Evolutionary conservation across 495 filamentous ascomycete genomes (phyloP).

Genomic region (Aspergillus affinis): DNA sequence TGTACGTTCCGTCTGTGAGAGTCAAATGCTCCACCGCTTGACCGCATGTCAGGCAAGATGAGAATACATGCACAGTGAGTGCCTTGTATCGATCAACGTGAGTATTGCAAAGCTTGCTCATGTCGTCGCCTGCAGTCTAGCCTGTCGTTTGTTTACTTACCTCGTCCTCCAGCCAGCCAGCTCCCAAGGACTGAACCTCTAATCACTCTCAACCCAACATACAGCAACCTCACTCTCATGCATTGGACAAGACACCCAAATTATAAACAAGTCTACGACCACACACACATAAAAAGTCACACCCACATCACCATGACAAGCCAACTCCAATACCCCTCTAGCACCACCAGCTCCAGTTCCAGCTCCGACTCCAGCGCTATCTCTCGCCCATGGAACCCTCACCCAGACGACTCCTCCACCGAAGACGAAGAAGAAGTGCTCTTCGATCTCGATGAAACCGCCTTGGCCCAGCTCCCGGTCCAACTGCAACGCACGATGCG

Average conservation of each 20-base stretch:
- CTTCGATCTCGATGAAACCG: slow-evolving; percentile 24
- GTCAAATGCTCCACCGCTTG: too few relatives aligned
- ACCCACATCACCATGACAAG: not conserved
- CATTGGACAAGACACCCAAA: not conserved
- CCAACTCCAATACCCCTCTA: not conserved
- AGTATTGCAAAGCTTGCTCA: not conserved
- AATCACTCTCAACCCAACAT: not conserved
- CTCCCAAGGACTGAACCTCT: too few relatives aligned
- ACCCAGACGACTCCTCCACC: slow-evolving; percentile 8
- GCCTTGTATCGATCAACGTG: not conserved
- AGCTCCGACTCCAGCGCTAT: not conserved
- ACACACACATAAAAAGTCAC: not conserved
- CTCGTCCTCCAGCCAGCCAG: too few relatives aligned
- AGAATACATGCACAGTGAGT: not conserved
- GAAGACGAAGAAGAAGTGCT: slow-evolving; percentile 29
- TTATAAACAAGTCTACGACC: not conserved
- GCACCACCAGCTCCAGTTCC: too few relatives aligned
- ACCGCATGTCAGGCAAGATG: not conserved
- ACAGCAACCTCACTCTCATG: too few relatives aligned
- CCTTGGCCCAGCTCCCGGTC: slow-evolving; percentile 21
- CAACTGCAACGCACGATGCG: slow-evolving; percentile 28
- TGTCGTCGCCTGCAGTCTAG: too few relatives aligned
- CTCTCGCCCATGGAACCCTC: not conserved
- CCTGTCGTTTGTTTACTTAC: too few relatives aligned
- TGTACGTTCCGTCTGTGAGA: too few relatives aligned